phyloP scores from a whole-genome alignment of 2,329 filamentous ascomycete species.

The Alternaria gansuensis region DNA sequence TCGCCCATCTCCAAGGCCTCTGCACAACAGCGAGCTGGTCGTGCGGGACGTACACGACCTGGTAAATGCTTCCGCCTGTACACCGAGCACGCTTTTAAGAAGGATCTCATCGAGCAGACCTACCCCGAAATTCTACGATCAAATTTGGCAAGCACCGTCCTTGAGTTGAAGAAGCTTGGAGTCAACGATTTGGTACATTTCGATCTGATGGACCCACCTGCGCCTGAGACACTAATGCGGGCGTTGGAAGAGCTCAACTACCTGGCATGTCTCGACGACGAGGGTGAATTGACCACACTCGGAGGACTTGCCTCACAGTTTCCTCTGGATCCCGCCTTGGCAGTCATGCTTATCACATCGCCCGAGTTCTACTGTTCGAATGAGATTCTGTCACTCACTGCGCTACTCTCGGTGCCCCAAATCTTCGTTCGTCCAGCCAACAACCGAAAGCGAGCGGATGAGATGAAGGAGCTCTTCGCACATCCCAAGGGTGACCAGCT shows the following conservation, averaged over 20 bases:
- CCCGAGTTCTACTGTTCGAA: constrained; percentile 99
- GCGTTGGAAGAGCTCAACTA: constrained; percentile 98
- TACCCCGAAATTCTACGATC: constrained; percentile 95
- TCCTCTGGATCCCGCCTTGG: constrained; percentile 89
- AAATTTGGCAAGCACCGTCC: constrained; percentile 91
- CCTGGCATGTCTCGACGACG: constrained; percentile 93
- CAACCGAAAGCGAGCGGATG: constrained; percentile 88
- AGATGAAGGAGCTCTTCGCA: constrained; percentile 95
- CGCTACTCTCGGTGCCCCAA: constrained; percentile 91
- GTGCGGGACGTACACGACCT: constrained; percentile 96
- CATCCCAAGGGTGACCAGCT: constrained; percentile 95
- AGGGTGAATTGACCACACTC: constrained; percentile 87
- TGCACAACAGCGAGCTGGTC: constrained; percentile 95
- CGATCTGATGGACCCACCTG: constrained; percentile 97
- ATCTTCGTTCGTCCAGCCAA: constrained; percentile 88
- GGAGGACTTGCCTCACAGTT: constrained; percentile 93
- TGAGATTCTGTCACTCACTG: constrained; percentile 94
- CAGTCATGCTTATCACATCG: constrained; percentile 97
- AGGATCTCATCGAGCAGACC: constrained; percentile 96
- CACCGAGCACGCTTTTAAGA: constrained; percentile 95
- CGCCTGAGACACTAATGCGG: constrained; percentile 97
- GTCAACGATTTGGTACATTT: constrained; percentile 97
- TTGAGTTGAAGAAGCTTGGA: constrained; percentile 97
- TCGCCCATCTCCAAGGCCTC: constrained; percentile 98
- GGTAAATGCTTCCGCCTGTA: constrained; percentile 99